phyloP scores from a whole-genome alignment of 2,329 filamentous ascomycete species.

The Arachnomyces sp. region DNA sequence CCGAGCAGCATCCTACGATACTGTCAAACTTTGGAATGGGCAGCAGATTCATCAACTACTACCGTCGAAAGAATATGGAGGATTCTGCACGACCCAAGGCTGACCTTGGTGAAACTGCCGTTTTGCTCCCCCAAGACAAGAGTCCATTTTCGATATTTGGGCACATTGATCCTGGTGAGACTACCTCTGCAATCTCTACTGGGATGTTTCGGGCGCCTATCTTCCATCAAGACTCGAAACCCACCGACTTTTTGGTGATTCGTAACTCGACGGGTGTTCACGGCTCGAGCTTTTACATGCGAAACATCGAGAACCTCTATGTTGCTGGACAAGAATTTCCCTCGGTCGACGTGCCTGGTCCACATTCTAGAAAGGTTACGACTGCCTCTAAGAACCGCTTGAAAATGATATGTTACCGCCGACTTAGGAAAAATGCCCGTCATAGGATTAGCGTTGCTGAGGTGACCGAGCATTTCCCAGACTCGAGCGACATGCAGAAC shows the following conservation, averaged over 20 bases:
- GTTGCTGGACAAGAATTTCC: slow-evolving; percentile 91
- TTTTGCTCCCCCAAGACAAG: slow-evolving; percentile 85
- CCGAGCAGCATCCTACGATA: slow-evolving; percentile 83
- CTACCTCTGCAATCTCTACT: slow-evolving; percentile 84
- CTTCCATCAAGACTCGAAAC: slow-evolving; percentile 72
- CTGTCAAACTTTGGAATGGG: slow-evolving; percentile 98
- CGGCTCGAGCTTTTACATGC: slow-evolving; percentile 73
- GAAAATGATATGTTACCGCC: slow-evolving; percentile 89
- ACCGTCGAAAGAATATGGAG: slow-evolving; percentile 72
- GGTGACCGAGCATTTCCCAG: slow-evolving; percentile 84
- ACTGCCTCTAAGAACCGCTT: slow-evolving; percentile 94
- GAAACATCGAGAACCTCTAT: slow-evolving; percentile 83
- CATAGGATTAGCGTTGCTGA: slow-evolving; percentile 66
- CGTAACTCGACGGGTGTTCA: slow-evolving; percentile 69
- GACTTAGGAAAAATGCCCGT: slow-evolving; percentile 67
- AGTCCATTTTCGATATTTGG: slow-evolving; percentile 95
- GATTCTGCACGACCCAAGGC: slow-evolving; percentile 67
- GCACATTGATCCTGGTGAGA: slow-evolving; percentile 82
- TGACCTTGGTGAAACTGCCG: slow-evolving; percentile 80
- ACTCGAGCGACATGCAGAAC: slow-evolving; percentile 90
- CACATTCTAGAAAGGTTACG: slow-evolving; percentile 88
- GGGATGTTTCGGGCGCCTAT: slow-evolving; percentile 91
- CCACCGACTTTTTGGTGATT: slow-evolving; percentile 78
- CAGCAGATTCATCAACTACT: slow-evolving; percentile 92
- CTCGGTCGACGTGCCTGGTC: slow-evolving; percentile 82